A percentile compares a stretch with the other conserved stretches of the same genome.
Evolutionary conservation across 1,284 basidiomycete species (phyloP).

Genomic region (Trichosporon inkin): DNA sequence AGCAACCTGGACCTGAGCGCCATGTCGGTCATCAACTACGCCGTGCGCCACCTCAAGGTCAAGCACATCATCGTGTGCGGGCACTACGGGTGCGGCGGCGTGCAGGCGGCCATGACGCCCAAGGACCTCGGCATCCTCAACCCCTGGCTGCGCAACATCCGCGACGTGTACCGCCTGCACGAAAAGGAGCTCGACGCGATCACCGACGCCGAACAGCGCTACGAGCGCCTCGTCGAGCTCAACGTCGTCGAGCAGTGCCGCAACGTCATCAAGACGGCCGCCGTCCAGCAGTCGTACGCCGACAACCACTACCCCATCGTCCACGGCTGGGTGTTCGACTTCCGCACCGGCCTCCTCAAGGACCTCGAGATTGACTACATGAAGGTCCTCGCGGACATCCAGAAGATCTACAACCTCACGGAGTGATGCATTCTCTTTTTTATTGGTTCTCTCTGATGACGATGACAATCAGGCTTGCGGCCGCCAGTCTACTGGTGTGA

Average conservation of each 20-base stretch:
- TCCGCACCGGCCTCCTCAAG: conserved; percentile 21
- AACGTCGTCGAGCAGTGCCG: conserved; percentile 25
- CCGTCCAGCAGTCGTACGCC: conserved; percentile 18
- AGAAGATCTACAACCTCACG: conserved; percentile 26
- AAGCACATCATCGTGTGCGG: conserved; percentile 27
- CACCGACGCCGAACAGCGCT: conserved; percentile 9
- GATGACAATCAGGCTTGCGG: too few relatives aligned
- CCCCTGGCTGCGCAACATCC: conserved; percentile 27
- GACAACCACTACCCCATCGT: conserved; percentile 22
- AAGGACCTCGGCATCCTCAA: conserved; percentile 25
- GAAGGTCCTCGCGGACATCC: conserved; percentile 16
- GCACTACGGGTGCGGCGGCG: conserved; percentile 25
- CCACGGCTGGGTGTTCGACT: conserved; percentile 25
- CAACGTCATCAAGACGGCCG: conserved; percentile 26
- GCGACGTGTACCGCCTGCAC: conserved; percentile 24
- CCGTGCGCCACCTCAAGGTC: conserved; percentile 22
- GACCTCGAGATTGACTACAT: conserved; percentile 22
- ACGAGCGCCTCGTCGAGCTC: conserved; percentile 24
- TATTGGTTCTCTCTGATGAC: too few relatives aligned
- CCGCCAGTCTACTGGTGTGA: too few relatives aligned
- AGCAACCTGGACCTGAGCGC: conserved; percentile 22
- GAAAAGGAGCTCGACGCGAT: conserved; percentile 22
- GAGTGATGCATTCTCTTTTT: not conserved
- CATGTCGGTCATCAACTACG: conserved; percentile 26
- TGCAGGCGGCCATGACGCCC: conserved; percentile 24